Percentiles rank a stretch among this genome's conserved stretches.
Conservation (phyloP, 306 rosid species). For the Prunus mira region DNA sequence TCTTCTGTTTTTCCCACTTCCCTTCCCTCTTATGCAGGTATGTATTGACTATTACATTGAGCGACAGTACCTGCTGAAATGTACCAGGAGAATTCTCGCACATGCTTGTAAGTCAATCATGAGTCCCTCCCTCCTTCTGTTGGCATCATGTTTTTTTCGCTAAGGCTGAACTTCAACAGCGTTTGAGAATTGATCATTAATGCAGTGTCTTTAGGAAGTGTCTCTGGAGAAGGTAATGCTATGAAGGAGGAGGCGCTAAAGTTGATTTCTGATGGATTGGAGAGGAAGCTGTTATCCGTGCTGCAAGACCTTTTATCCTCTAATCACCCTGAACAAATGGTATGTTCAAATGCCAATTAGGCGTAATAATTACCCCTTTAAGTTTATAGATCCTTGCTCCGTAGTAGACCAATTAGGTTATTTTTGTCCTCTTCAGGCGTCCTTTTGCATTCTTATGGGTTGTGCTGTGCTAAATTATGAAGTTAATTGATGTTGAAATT, state of each 20-base stretch:
- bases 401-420: neutral
- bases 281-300: constrained; percentile 55
- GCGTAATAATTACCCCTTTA: neutral
- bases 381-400: constrained; percentile 3
- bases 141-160: neutral
- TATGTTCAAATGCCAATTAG: constrained; percentile 26
- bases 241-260: constrained; percentile 61
- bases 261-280: constrained; percentile 74
- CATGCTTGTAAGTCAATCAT: constrained; percentile 68
- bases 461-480: constrained; percentile 9
- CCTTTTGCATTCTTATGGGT: neutral
- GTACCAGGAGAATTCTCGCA: constrained; percentile 75
- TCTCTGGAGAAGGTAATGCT: constrained; percentile 39
- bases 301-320: constrained; percentile 60
- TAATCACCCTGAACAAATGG: constrained; percentile 73
- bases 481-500: constrained; percentile 20
- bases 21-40: constrained; percentile 44
- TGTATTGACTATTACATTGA: constrained; percentile 76
- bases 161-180: constrained; percentile 16
- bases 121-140: neutral
- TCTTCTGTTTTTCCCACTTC: constrained; percentile 1
- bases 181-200: neutral
- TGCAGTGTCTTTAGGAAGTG: constrained; percentile 69
- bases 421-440: neutral
- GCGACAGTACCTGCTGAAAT: constrained; percentile 91